A percentile compares a stretch with the other conserved stretches of the same genome.
Evolutionary conservation across 345 rosid species (phyloP).

Genomic region (Passiflora organensis): DNA sequence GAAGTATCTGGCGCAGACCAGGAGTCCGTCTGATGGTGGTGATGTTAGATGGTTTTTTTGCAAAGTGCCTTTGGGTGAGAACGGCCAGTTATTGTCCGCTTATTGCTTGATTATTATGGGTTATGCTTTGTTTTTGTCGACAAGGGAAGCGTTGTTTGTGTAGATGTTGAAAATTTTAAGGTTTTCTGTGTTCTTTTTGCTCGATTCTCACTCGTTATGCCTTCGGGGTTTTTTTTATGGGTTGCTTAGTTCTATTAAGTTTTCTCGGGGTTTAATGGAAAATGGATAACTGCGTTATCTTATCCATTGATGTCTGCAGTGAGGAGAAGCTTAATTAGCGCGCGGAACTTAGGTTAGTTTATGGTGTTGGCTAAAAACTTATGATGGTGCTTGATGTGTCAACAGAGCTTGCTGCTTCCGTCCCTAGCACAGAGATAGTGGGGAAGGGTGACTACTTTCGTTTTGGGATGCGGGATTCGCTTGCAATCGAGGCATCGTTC

Average conservation of each 20-base stretch:
- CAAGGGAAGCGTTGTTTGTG: not conserved
- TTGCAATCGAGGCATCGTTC: conserved; percentile 92
- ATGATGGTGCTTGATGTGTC: conserved; percentile 13
- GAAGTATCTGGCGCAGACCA: conserved; percentile 80
- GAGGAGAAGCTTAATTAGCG: not conserved
- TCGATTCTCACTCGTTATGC: not conserved
- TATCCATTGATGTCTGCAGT: too few species aligned
- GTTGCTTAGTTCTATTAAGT: too few species aligned
- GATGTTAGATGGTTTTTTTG: conserved; percentile 95
- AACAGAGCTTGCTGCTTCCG: conserved; percentile 84
- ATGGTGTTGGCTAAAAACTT: not conserved
- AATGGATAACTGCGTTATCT: too few species aligned
- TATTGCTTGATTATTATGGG: too few species aligned
- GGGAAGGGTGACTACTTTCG: conserved; percentile 90
- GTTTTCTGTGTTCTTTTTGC: not conserved
- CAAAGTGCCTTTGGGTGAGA: conserved; percentile 65
- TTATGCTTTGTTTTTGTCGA: too few species aligned
- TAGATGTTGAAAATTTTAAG: not conserved
- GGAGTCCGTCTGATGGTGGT: conserved; percentile 82
- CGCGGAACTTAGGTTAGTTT: not conserved
- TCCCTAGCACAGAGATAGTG: conserved; percentile 75
- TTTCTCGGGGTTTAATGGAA: too few species aligned
- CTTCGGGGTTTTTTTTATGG: not conserved
- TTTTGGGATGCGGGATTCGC: conserved; percentile 95
- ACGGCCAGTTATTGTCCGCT: conserved; percentile 43